These are phyloP conservation scores for Pichia kluyveri DNA, from an alignment of 805 yeast species.

Conservation along the genomic window DNA sequence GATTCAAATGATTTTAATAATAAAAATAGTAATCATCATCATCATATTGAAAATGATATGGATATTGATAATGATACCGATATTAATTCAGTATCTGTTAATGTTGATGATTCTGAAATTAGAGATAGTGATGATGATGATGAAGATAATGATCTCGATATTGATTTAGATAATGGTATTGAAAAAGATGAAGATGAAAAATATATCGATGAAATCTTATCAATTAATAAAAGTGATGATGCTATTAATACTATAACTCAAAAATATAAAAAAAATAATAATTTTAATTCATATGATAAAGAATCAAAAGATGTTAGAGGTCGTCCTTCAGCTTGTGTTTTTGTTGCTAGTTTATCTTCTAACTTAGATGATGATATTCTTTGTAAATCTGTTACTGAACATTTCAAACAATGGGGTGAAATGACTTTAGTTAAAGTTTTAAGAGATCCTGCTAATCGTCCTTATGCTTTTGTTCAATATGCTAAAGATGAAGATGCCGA, in stretches of 20 bases:
- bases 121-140: neutral
- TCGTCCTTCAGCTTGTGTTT: slow-evolving; percentile 78
- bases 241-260: slow-evolving; percentile 2
- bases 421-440: slow-evolving; percentile 70
- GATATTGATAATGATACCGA: neutral
- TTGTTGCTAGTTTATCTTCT: slow-evolving; percentile 79
- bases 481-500: slow-evolving; percentile 60
- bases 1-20: neutral
- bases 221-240: neutral
- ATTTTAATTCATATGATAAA: slow-evolving; percentile 6
- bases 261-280: neutral
- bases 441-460: slow-evolving; percentile 72
- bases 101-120: neutral
- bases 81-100: neutral
- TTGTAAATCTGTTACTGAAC: slow-evolving; percentile 56
- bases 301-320: slow-evolving; percentile 30
- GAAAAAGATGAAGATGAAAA: slow-evolving; percentile 1
- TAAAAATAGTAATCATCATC: neutral
- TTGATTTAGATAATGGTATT: neutral
- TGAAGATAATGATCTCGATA: neutral
- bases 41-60: neutral
- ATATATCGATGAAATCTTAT: neutral
- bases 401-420: slow-evolving; percentile 64
- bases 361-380: slow-evolving; percentile 60
- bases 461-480: slow-evolving; percentile 91